phyloP scores from a whole-genome alignment of 2,329 filamentous ascomycete genomes.

The Aspergillus uvarum region DNA sequence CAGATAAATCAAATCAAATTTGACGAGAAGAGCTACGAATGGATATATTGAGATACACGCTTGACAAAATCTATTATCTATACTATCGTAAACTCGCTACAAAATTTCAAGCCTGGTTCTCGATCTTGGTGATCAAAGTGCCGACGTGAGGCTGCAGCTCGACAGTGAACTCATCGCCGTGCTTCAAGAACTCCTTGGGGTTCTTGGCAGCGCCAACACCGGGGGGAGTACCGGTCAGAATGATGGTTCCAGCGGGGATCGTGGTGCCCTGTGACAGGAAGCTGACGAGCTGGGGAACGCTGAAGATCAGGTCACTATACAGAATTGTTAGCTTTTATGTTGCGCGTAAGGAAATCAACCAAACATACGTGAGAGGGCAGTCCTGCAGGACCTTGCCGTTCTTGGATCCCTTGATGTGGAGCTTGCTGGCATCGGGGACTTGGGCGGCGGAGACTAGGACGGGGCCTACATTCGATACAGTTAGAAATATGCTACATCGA shows the following conservation, averaged over 20 bases:
- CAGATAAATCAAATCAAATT: no score
- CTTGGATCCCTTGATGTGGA: conserved; percentile 41
- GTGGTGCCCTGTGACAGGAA: conserved; percentile 45
- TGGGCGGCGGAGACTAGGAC: conserved; percentile 47
- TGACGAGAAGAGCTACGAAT: no score
- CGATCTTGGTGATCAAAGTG: conserved; percentile 49
- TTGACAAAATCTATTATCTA: not conserved
- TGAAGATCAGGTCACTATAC: conserved; percentile 55
- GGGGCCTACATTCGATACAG: conserved; percentile 39
- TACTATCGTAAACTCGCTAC: not conserved
- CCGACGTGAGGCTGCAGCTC: conserved; percentile 52
- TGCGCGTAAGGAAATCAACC: not conserved
- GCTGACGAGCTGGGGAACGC: conserved; percentile 46
- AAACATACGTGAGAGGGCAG: conserved; percentile 43
- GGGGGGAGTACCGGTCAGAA: conserved; percentile 46
- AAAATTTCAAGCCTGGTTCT: conserved; percentile 24
- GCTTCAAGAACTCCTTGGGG: conserved; percentile 45
- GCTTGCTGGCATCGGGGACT: conserved; percentile 33
- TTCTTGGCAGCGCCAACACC: conserved; percentile 44
- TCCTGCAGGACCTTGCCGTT: conserved; percentile 56
- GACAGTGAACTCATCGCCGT: conserved; percentile 50
- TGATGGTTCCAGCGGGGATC: conserved; percentile 43
- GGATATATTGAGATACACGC: not conserved
- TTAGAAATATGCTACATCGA: not conserved
- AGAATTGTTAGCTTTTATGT: conserved; percentile 10